Conservation (phyloP, 208 protist species). For the Strigomonas culicis region DNA sequence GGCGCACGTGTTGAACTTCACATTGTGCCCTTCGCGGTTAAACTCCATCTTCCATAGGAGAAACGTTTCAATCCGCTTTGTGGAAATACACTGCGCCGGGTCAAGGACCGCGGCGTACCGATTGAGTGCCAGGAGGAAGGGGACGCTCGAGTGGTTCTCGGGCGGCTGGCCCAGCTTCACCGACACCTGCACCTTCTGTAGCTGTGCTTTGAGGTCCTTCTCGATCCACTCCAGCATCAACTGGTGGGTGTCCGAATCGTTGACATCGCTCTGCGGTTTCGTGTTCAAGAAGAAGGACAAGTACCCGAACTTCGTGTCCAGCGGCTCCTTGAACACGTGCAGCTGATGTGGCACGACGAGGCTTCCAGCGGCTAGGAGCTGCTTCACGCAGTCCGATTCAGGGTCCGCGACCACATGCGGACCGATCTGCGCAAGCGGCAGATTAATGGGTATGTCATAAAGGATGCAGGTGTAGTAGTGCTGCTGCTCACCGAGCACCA, state of each 20-base stretch:
- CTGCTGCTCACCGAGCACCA: slow-evolving; percentile 24
- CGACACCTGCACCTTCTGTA: slow-evolving; percentile 28
- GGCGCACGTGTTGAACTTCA: no score
- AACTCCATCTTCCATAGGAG: slow-evolving; percentile 55
- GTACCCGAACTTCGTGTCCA: slow-evolving; percentile 74
- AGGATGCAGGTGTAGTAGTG: slow-evolving; percentile 76
- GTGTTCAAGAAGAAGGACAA: slow-evolving; percentile 56
- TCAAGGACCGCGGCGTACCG: slow-evolving; percentile 45
- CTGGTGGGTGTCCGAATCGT: slow-evolving; percentile 27
- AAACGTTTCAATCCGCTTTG: slow-evolving; percentile 65
- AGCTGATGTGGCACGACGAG: slow-evolving; percentile 67
- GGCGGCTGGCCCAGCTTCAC: slow-evolving; percentile 56
- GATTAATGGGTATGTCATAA: slow-evolving; percentile 35
- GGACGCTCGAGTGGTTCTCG: slow-evolving; percentile 47
- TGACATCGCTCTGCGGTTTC: slow-evolving; percentile 6
- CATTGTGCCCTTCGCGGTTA: no score
- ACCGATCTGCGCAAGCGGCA: slow-evolving; percentile 38
- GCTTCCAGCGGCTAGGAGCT: slow-evolving; percentile 26
- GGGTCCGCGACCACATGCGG: slow-evolving; percentile 34
- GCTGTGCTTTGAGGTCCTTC: slow-evolving; percentile 35
- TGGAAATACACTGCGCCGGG: slow-evolving; percentile 24
- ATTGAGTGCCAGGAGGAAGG: slow-evolving; percentile 42
- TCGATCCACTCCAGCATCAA: slow-evolving; percentile 44
- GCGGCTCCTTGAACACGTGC: slow-evolving; percentile 77
- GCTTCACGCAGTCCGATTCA: slow-evolving; percentile 27